These are phyloP conservation scores for Nitzschia sp. DNA, from an alignment of 108 stramenopile genomes.

Conservation along the genomic window DNA sequence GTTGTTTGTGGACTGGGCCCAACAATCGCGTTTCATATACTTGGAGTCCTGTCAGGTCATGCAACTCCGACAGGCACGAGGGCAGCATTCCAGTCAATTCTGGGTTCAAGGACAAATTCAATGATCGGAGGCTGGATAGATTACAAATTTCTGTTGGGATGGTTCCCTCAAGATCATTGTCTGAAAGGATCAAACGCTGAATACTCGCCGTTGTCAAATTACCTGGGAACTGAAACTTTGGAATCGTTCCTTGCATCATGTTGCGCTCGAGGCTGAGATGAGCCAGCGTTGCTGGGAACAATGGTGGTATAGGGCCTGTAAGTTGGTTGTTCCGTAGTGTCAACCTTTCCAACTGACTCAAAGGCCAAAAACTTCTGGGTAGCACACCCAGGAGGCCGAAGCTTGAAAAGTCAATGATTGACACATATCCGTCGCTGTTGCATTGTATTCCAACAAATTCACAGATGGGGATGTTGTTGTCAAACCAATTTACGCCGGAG, in stretches of 20 bases:
- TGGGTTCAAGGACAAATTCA: constrained; percentile 19
- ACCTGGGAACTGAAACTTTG: not conserved
- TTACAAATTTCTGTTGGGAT: constrained; percentile 6
- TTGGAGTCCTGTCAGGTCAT: not conserved
- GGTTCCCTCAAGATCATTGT: constrained; percentile 7
- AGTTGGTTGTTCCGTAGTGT: constrained; percentile 8
- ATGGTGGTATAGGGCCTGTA: not conserved
- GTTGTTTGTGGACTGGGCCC: not conserved
- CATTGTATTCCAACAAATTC: constrained; percentile 9
- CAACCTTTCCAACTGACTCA: constrained; percentile 7
- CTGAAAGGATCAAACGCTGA: constrained; percentile 9
- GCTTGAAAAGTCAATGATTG: not conserved
- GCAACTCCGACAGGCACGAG: not conserved
- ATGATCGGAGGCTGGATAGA: constrained; percentile 2
- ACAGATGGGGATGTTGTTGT: not conserved
- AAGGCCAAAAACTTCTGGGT: not conserved
- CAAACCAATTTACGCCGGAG: constrained; percentile 5
- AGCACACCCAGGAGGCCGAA: constrained; percentile 1
- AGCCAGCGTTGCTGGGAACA: constrained; percentile 4
- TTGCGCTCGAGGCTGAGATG: constrained; percentile 9
- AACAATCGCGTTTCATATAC: not conserved
- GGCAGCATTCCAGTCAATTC: constrained; percentile 6
- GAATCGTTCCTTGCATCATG: constrained; percentile 4
- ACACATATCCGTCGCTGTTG: not conserved
- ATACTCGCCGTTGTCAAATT: not conserved